A percentile compares a stretch with the other conserved stretches of the same genome.
phyloP scores from a whole-genome alignment of 192 early-diverging fungal species.

The Coemansia sp. region DNA sequence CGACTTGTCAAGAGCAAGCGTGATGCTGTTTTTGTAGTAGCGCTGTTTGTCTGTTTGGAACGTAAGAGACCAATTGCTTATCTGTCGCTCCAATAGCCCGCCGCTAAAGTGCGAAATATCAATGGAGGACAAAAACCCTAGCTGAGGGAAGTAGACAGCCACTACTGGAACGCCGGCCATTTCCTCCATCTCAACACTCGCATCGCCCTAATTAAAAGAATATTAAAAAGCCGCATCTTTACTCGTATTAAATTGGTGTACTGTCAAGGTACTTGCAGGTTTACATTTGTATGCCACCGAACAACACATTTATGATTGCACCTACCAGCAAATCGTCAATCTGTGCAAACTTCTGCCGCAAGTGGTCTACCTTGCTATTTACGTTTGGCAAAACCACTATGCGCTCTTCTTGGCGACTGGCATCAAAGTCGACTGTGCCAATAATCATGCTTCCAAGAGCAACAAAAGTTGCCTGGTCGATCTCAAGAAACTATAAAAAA shows the following conservation, averaged over 20 bases:
- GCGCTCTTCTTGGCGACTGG: constrained; percentile 19
- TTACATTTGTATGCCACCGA: too few species aligned
- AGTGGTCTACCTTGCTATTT: constrained; percentile 24
- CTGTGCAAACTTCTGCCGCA: constrained; percentile 20
- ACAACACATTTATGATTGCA: too few species aligned
- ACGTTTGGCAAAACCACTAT: constrained; percentile 19
- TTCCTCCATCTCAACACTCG: constrained; percentile 32
- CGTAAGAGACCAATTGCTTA: constrained; percentile 22
- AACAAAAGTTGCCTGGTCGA: constrained; percentile 20
- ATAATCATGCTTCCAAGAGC: constrained; percentile 24
- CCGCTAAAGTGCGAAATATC: constrained; percentile 9
- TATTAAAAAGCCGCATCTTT: too few species aligned
- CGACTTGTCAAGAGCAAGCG: constrained; percentile 60
- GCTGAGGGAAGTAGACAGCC: constrained; percentile 43
- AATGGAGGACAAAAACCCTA: constrained; percentile 45
- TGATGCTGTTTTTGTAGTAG: constrained; percentile 41
- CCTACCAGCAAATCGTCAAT: constrained; percentile 30
- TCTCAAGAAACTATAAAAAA: constrained; percentile 13
- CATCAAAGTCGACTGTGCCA: constrained; percentile 29
- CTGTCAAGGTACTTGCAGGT: too few species aligned
- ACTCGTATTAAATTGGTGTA: too few species aligned
- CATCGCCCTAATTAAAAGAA: constrained; percentile 14
- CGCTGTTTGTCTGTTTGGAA: constrained; percentile 46
- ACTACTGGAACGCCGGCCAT: constrained; percentile 24
- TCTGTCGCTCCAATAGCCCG: background rate